Evolutionary conservation across 495 filamentous ascomycete species (phyloP), one percentile per base, ranked within the genome.

Genomic region (Aspergillus nanangensis): DNA sequence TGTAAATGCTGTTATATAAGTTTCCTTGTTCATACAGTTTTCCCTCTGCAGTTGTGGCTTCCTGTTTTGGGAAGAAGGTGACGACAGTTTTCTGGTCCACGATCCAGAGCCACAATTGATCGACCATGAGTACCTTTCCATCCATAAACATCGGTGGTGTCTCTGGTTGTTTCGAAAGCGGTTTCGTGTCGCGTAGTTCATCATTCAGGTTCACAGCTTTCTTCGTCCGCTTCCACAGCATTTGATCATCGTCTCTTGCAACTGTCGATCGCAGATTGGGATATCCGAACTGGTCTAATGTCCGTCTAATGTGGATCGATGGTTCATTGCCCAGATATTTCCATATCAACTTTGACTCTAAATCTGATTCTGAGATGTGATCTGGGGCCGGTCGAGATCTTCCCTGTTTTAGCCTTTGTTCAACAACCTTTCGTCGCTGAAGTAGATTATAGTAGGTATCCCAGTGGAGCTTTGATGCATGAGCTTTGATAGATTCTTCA

Each of bases 51-150:
- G 60, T 71, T 2, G 62, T 67, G 4, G 65, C 57, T 34, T 70
- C 62, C 35, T 68, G 66, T 13, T 64, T 61, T 1, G 80, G 76
- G 47, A 83, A 83, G 57, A 81, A 83, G 0, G 81, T 82, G 8
- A 75, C 63, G 24, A 83, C 52, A 2, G 75, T 80, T 69, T 77
- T 79, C 19, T 69, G 67, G 45, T 84, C 74, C 5, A 84, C 73
- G 11, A 82, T 76, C 80, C 80, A 87, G 1, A 85, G 57, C 83
- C 82, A 86, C 4, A 87, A 64, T 47, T 85, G 81, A 48, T 86
- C 82, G 7, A 87, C 81, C 81, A 86, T 85, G 10, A 86, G 64
- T 13, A 84, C 74, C 51, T 83, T 82, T 0, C 76, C 77, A 23
- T 83, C 71, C 39, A 73, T 66, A 8, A 80, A 69, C n/a, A 69